These are phyloP conservation scores for Apium graveolens DNA, from an alignment of 129 eudicot genomes.

Conservation along the genomic window DNA sequence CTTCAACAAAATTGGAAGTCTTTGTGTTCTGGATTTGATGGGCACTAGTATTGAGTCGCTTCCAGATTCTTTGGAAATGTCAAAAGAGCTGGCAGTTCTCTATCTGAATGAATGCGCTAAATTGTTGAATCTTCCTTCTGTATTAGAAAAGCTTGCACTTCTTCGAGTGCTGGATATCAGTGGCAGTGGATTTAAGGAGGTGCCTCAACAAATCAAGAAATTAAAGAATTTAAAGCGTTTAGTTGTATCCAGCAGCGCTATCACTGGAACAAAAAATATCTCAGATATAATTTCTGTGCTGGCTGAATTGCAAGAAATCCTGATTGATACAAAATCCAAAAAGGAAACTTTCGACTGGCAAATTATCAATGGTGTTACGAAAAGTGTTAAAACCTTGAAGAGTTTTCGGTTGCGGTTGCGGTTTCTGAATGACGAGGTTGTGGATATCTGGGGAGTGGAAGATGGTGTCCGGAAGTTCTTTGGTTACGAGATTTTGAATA, in stretches of 20 bases:
- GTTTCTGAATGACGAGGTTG: constrained; percentile 17
- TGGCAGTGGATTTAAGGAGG: too few species aligned
- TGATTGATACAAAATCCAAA: too few species aligned
- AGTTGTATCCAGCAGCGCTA: background rate
- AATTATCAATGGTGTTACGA: constrained; percentile 22
- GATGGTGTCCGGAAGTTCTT: constrained; percentile 7
- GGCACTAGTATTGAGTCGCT: constrained; percentile 22
- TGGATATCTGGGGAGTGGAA: constrained; percentile 17
- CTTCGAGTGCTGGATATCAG: too few species aligned
- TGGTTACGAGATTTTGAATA: background rate
- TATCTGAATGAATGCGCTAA: too few species aligned
- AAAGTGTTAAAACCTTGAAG: constrained; percentile 13
- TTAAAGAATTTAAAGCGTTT: too few species aligned
- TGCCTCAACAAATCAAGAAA: too few species aligned
- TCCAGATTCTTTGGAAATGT: constrained; percentile 11
- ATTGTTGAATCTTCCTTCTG: too few species aligned
- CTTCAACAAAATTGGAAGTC: constrained; percentile 21
- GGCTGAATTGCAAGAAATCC: too few species aligned
- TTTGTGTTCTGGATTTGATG: constrained; percentile 21
- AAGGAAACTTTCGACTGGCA: background rate
- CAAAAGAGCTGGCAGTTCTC: constrained; percentile 14
- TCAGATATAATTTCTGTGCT: constrained; percentile 1
- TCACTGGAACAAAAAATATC: background rate
- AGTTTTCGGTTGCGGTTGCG: constrained; percentile 18
- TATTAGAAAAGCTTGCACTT: too few species aligned